Percentiles rank a stretch among this genome's conserved stretches.
Evolutionary conservation across 768 basidiomycete species (phyloP).

Genomic region (Suillus luteus): DNA sequence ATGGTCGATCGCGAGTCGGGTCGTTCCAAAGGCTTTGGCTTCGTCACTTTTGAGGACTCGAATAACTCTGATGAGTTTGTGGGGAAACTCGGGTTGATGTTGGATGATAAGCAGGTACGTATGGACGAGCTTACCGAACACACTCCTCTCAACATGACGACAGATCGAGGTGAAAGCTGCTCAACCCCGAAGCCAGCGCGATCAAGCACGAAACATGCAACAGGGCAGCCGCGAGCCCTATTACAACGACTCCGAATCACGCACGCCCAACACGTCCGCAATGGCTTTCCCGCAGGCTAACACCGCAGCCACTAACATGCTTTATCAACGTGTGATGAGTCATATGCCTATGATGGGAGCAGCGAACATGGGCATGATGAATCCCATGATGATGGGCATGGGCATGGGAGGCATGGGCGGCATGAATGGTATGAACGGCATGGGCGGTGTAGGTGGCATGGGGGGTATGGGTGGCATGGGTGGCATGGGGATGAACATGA

Average conservation of each 20-base stretch:
- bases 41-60: constrained; percentile 77
- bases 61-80: constrained; percentile 65
- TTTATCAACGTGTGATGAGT: constrained; percentile 40
- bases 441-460: constrained; percentile 19
- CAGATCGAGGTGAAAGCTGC: constrained; percentile 86
- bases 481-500: constrained; percentile 36
- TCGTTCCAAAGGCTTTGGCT: constrained; percentile 82
- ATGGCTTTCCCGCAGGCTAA: constrained; percentile 39
- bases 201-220: constrained; percentile 45
- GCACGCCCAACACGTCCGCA: constrained; percentile 34
- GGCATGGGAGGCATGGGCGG: constrained; percentile 49
- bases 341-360: constrained; percentile 48
- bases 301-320: constrained; percentile 33
- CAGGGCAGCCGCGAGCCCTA: constrained; percentile 26
- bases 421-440: constrained; percentile 40
- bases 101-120: constrained; percentile 78
- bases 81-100: constrained; percentile 61
- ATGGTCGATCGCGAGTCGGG: constrained; percentile 82
- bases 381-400: constrained; percentile 50
- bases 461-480: constrained; percentile 26
- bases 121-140: neutral
- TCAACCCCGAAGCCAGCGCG: constrained; percentile 67
- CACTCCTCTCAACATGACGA: neutral
- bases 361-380: constrained; percentile 54
- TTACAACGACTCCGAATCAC: constrained; percentile 40